phyloP scores from a whole-genome alignment of 495 filamentous ascomycete genomes.

The Xanthoparmelia taractica region DNA sequence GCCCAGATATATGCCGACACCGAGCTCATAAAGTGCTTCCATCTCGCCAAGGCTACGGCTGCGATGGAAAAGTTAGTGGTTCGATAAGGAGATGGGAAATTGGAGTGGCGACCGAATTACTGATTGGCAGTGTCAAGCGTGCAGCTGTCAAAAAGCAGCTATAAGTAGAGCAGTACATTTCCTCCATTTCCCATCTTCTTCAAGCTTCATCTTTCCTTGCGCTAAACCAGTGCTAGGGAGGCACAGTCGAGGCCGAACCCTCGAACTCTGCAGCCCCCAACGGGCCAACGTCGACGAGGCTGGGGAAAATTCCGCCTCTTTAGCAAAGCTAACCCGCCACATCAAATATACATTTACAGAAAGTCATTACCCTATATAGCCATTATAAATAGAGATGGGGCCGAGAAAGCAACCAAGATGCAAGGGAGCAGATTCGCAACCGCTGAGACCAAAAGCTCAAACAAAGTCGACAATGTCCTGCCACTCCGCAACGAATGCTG shows the following conservation, averaged over 20 bases:
- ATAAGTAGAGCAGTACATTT: no score
- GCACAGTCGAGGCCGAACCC: no score
- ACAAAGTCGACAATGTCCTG: slow-evolving; percentile 46
- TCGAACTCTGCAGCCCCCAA: no score
- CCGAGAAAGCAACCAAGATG: neutral
- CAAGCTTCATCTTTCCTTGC: neutral
- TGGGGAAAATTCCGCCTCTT: neutral
- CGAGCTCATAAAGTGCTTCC: neutral
- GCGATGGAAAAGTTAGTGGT: no score
- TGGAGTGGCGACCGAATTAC: no score
- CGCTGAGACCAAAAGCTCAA: slow-evolving; percentile 24
- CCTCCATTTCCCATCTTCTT: no score
- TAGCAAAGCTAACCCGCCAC: neutral
- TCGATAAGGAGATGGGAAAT: no score
- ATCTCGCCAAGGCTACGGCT: neutral
- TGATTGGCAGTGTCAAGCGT: no score
- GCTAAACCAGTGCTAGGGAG: no score
- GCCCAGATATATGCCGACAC: no score
- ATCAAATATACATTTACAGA: neutral
- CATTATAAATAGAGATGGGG: neutral
- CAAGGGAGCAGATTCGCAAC: neutral
- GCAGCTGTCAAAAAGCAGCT: no score
- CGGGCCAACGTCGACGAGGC: neutral
- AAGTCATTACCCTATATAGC: neutral
- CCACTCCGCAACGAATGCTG: slow-evolving; percentile 40